Conservation (phyloP, 2,329 filamentous ascomycete genomes). For the Fusarium avenaceum region DNA sequence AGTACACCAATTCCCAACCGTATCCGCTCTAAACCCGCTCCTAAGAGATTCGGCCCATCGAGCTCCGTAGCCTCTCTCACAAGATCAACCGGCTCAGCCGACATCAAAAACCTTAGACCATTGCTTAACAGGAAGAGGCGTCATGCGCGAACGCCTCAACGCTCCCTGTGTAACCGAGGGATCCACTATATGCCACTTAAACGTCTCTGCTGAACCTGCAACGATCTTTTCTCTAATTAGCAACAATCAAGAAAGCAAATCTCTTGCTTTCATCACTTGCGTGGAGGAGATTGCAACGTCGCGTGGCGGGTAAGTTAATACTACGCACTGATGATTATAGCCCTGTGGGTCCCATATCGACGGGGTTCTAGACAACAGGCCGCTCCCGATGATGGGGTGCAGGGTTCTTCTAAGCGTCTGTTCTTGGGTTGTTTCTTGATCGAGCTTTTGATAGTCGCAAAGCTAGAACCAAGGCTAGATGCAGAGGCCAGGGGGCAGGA, state of each 20-base stretch:
- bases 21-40: slow-evolving; percentile 13
- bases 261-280: not conserved
- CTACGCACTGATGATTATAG: slow-evolving; percentile 10
- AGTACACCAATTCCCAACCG: not conserved
- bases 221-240: slow-evolving; percentile 11
- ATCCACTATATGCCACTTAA: slow-evolving; percentile 7
- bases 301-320: slow-evolving; percentile 11
- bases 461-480: slow-evolving; percentile 13
- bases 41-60: slow-evolving; percentile 19
- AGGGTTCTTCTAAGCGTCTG: slow-evolving; percentile 17
- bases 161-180: slow-evolving; percentile 14
- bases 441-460: slow-evolving; percentile 6
- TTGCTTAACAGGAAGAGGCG: slow-evolving; percentile 24
- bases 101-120: slow-evolving; percentile 10
- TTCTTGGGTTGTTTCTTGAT: slow-evolving; percentile 15
- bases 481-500: slow-evolving; percentile 31
- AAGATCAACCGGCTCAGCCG: slow-evolving; percentile 10
- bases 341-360: slow-evolving; percentile 11
- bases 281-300: slow-evolving; percentile 12
- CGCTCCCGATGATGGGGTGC: slow-evolving; percentile 14
- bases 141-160: slow-evolving; percentile 31
- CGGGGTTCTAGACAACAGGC: slow-evolving; percentile 21
- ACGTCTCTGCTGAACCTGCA: slow-evolving; percentile 5
- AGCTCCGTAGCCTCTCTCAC: not conserved
- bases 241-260: slow-evolving; percentile 1